Evolutionary conservation across 495 filamentous ascomycete species (phyloP).

Genomic region (Hyphodiscus hymeniophilus): DNA sequence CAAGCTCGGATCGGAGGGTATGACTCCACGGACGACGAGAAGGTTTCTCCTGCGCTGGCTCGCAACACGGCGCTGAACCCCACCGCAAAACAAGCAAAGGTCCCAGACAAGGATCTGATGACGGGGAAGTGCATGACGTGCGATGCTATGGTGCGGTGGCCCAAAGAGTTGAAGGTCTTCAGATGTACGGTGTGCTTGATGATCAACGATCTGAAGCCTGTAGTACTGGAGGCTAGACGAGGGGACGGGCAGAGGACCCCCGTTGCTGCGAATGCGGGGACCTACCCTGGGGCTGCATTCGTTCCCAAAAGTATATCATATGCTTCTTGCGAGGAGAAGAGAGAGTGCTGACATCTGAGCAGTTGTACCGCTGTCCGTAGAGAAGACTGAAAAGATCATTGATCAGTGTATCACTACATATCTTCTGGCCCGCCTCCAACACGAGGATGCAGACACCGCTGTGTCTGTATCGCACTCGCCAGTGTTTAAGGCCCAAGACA

Average conservation of each 20-base stretch:
- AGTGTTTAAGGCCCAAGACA: neutral
- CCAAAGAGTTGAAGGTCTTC: conserved; percentile 64
- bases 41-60: neutral
- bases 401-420: conserved; percentile 46
- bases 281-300: conserved; percentile 1
- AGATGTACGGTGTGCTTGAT: conserved; percentile 81
- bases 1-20: neutral
- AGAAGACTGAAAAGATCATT: conserved; percentile 41
- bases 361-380: conserved; percentile 32
- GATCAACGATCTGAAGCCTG: conserved; percentile 69
- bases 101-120: conserved; percentile 33
- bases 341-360: neutral
- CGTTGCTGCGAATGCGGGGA: conserved; percentile 2
- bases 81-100: conserved; percentile 7
- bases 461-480: conserved; percentile 6
- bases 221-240: conserved; percentile 15
- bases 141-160: conserved; percentile 75
- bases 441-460: conserved; percentile 7
- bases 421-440: conserved; percentile 28
- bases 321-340: neutral
- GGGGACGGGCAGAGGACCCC: conserved; percentile 17
- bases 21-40: conserved; percentile 18
- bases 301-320: conserved; percentile 4
- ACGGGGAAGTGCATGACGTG: conserved; percentile 79
- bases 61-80: neutral